A percentile compares a stretch with the other conserved stretches of the same genome.
Conservation (phyloP, 1,284 basidiomycete species). For the Singerocomus rubriflavus region DNA sequence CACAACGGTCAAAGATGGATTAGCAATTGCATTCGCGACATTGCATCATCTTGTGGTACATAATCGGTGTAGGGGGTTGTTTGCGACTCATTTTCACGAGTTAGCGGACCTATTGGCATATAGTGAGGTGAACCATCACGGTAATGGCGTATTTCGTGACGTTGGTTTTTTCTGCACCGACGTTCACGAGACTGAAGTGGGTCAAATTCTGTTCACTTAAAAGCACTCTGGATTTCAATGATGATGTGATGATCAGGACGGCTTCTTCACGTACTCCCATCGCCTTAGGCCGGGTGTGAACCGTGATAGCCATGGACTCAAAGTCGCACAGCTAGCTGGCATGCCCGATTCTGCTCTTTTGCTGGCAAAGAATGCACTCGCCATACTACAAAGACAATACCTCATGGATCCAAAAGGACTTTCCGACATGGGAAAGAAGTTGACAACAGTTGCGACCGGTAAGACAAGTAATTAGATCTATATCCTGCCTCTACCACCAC, state of each 20-base stretch:
- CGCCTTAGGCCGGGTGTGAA: constrained; percentile 82
- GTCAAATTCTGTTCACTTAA: constrained; percentile 21
- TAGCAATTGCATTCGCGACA: constrained; percentile 91
- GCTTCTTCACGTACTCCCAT: constrained; percentile 83
- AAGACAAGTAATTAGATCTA: neutral
- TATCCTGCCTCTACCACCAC: neutral
- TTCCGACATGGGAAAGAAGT: constrained; percentile 24
- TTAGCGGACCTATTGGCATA: constrained; percentile 82
- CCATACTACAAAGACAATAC: constrained; percentile 35
- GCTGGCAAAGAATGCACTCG: constrained; percentile 55
- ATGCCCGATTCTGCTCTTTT: constrained; percentile 67
- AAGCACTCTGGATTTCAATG: neutral
- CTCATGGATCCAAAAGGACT: constrained; percentile 25
- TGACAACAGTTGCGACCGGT: constrained; percentile 15
- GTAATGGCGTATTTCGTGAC: constrained; percentile 48
- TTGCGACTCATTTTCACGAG: constrained; percentile 98
- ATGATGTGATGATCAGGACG: constrained; percentile 45
- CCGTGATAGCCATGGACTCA: constrained; percentile 87
- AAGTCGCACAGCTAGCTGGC: constrained; percentile 86
- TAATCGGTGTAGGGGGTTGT: constrained; percentile 82
- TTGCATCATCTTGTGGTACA: constrained; percentile 75
- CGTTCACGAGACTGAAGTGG: constrained; percentile 71
- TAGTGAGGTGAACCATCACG: constrained; percentile 35
- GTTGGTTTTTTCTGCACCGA: constrained; percentile 90
- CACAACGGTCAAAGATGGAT: constrained; percentile 88